Base-by-base conservation (phyloP, 1,139 yeast species). In the Magnusiomyces suaveolens region DNA sequence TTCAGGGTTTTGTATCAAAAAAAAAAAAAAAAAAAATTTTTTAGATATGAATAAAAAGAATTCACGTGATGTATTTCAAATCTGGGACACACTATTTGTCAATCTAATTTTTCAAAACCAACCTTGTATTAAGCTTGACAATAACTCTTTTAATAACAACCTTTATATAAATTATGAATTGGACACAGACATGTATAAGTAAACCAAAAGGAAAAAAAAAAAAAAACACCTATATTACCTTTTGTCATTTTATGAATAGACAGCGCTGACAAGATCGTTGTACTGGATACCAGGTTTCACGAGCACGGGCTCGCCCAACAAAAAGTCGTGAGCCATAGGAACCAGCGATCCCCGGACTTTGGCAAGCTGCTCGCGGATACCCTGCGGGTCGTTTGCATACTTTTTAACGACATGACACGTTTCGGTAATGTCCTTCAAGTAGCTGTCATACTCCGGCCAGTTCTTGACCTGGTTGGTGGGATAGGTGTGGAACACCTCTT, bases 281-380 rank as follows among this genome's bases (percentile, higher is more conserved):
- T 58, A 58, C 51, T 59, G 58, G 32, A 58, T 52, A 2, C 60
- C 59, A 21, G 52, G 54, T 48, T 57, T 52, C n/a, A 57, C 60
- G 50, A 58, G 26, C 20, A 54, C 58, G 8, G 36, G 50, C 47
- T 58, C 60, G 10, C 57, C 60, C 21, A 54, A 50, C 46, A 58
- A 46, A 24, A 58, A 58, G 23, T 58, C 60, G 29, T 55, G 57
- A 14, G 60, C 54, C 59, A 58, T 57, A 1, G 60, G 60, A 24
- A 58, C 56, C 3, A 58, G 12, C 33, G 20, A 51, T 2, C 60
- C 60, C 25, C 50, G 50, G 36, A 58, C 51, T 12, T 50, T 33
- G 8, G 53, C 57, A 32, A 58, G 48, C 44, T 56, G 52, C 33
- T 51, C 52, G 21, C 53, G 44, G 18, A 58, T 52, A 3, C 44